These are phyloP conservation scores for Kluyveromyces wickerhamii DNA, from an alignment of 805 yeast genomes.

Conservation along the genomic window DNA sequence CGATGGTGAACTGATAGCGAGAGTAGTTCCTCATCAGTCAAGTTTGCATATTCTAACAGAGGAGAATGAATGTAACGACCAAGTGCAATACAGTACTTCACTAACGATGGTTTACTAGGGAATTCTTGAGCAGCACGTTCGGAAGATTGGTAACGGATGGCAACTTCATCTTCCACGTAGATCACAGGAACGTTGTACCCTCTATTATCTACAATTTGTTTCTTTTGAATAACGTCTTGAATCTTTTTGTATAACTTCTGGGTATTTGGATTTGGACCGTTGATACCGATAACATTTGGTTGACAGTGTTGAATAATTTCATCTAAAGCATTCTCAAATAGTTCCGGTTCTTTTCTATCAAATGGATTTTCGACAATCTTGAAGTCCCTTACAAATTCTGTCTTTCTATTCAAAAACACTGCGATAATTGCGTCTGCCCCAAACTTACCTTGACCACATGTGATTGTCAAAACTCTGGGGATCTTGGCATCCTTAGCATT, in stretches of 20 bases:
- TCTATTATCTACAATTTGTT: slow-evolving; percentile 48
- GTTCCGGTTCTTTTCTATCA: slow-evolving; percentile 39
- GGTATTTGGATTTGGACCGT: slow-evolving; percentile 76
- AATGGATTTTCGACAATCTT: slow-evolving; percentile 71
- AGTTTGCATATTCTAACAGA: slow-evolving; percentile 75
- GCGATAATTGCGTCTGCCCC: slow-evolving; percentile 82
- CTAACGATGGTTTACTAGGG: slow-evolving; percentile 73
- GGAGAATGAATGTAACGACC: slow-evolving; percentile 94
- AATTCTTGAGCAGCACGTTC: slow-evolving; percentile 67
- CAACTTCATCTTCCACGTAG: slow-evolving; percentile 91
- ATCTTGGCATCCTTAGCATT: slow-evolving; percentile 71
- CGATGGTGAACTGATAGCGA: slow-evolving; percentile 62
- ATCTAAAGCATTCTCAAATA: slow-evolving; percentile 58
- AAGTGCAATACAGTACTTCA: slow-evolving; percentile 77
- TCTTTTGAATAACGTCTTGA: slow-evolving; percentile 46
- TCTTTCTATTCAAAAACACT: slow-evolving; percentile 67
- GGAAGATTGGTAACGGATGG: slow-evolving; percentile 78
- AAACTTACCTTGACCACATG: slow-evolving; percentile 80
- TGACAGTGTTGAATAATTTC: slow-evolving; percentile 51
- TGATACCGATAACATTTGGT: slow-evolving; percentile 86
- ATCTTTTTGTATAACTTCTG: slow-evolving; percentile 52
- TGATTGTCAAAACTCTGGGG: slow-evolving; percentile 74
- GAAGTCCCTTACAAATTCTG: slow-evolving; percentile 65
- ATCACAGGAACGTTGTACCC: slow-evolving; percentile 56
- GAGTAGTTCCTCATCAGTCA: slow-evolving; percentile 59